A percentile compares a stretch with the other conserved stretches of the same genome.
These are phyloP conservation scores for Babesia caballi DNA, from an alignment of 169 alveolate genomes.

Conservation along the genomic window DNA sequence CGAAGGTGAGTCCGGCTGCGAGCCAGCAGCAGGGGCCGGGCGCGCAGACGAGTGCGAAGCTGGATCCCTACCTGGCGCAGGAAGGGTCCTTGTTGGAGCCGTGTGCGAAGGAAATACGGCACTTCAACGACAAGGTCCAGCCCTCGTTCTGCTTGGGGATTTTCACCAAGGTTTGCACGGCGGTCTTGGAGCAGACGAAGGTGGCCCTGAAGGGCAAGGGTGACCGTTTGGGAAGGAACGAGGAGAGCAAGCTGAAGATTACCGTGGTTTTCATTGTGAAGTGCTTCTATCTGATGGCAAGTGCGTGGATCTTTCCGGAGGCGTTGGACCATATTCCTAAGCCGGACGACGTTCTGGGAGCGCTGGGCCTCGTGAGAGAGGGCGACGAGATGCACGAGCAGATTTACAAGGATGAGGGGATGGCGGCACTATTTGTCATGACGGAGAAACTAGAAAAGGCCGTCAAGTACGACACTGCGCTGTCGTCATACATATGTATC, in stretches of 20 bases:
- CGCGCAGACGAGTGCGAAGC: background rate
- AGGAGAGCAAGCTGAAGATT: background rate
- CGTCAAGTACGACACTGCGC: background rate
- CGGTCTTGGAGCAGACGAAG: constrained; percentile 6
- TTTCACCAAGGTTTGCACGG: constrained; percentile 29
- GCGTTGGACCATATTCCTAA: constrained; percentile 29
- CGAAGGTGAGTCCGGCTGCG: background rate
- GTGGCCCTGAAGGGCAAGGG: background rate
- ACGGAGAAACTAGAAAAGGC: background rate
- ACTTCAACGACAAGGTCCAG: constrained; percentile 20
- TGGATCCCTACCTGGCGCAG: background rate
- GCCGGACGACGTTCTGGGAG: constrained; percentile 14
- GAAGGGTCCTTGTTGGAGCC: constrained; percentile 59
- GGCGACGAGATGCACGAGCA: background rate
- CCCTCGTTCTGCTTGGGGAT: constrained; percentile 54
- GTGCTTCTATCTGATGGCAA: constrained; percentile 3
- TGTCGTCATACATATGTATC: constrained; percentile 23
- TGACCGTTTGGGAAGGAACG: background rate
- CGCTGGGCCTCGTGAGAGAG: constrained; percentile 10
- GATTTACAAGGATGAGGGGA: background rate
- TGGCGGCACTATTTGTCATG: background rate
- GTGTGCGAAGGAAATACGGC: constrained; percentile 18
- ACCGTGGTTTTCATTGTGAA: constrained; percentile 6
- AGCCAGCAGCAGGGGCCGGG: background rate
- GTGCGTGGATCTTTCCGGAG: background rate